These are phyloP conservation scores for Prunus mira DNA, from an alignment of 306 rosid genomes.

Conservation along the genomic window DNA sequence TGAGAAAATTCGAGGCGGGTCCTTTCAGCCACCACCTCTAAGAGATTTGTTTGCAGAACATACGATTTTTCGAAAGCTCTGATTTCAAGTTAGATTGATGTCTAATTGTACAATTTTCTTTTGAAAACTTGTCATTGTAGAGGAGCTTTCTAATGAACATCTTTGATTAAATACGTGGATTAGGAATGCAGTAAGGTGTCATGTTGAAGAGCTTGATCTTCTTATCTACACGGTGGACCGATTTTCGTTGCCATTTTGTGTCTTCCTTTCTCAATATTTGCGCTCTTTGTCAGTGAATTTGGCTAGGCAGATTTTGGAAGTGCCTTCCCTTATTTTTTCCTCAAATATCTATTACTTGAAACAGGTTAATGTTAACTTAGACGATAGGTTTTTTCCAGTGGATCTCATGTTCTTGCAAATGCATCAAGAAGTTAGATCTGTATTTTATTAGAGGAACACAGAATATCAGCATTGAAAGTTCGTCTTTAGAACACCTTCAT, in stretches of 20 bases:
- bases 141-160: too few relatives aligned
- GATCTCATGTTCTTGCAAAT: conserved; percentile 3
- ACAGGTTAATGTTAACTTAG: neutral
- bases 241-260: too few relatives aligned
- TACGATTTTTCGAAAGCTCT: neutral
- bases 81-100: neutral
- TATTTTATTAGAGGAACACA: too few relatives aligned
- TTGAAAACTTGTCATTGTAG: neutral
- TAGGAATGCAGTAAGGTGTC: too few relatives aligned
- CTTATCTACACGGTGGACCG: too few relatives aligned
- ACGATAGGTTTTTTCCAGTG: neutral
- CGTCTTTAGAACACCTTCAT: neutral
- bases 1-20: too few relatives aligned
- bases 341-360: neutral
- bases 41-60: neutral
- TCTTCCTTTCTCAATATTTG: neutral
- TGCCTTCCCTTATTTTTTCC: neutral
- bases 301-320: neutral
- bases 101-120: neutral
- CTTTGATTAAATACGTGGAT: too few relatives aligned
- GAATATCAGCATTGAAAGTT: neutral
- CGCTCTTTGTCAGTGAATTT: neutral
- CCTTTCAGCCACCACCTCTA: neutral
- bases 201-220: too few relatives aligned
- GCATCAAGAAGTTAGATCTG: neutral